Conservation (phyloP, 305 asterid species). For the Ruellia speciosa region DNA sequence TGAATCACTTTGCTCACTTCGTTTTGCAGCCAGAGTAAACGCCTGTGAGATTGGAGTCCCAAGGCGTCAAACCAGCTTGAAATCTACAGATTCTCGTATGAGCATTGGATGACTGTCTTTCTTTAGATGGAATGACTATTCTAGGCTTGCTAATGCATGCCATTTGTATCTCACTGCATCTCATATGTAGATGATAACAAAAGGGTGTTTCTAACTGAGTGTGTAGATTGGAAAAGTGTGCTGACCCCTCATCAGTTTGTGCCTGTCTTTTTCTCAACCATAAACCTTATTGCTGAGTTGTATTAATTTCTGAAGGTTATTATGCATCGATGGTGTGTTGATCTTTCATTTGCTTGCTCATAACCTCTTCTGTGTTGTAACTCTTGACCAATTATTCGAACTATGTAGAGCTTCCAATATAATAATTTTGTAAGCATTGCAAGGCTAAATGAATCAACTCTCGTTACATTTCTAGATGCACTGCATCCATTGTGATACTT, state of each 20-base stretch:
- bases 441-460: too few relatives aligned
- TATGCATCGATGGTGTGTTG: not conserved
- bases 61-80: slow-evolving; percentile 72
- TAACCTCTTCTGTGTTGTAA: too few relatives aligned
- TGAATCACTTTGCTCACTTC: slow-evolving; percentile 94
- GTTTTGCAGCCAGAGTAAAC: slow-evolving; percentile 93
- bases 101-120: slow-evolving; percentile 61
- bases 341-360: too few relatives aligned
- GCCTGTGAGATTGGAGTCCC: slow-evolving; percentile 96
- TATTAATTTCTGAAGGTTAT: not conserved
- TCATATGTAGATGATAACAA: slow-evolving; percentile 11
- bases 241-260: slow-evolving; percentile 12
- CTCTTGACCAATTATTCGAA: too few relatives aligned
- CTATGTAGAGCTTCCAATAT: too few relatives aligned
- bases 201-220: slow-evolving; percentile 12
- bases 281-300: not conserved
- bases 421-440: too few relatives aligned
- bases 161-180: slow-evolving; percentile 3
- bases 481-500: not conserved
- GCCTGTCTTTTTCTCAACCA: not conserved
- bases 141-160: slow-evolving; percentile 14
- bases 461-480: too few relatives aligned
- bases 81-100: slow-evolving; percentile 64
- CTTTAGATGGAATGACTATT: slow-evolving; percentile 3
- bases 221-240: slow-evolving; percentile 10